Base-by-base conservation (phyloP, 2,329 filamentous ascomycete genomes). In the Penicillium sp. region DNA sequence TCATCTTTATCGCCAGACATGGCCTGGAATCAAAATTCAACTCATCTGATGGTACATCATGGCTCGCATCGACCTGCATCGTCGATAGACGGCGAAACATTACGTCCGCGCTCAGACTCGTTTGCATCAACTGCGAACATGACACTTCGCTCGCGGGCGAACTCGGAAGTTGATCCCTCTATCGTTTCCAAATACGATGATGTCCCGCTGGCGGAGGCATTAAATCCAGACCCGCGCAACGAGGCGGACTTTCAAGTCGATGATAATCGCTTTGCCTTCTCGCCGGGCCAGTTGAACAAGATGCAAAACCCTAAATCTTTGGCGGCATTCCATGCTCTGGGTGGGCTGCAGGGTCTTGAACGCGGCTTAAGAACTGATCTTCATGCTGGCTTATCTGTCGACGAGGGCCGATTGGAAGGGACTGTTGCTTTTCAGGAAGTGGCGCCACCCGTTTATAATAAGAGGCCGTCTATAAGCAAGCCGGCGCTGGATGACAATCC, bases 231-330 rank as follows among this genome's bases (percentile, higher is more conserved):
- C 66, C 80, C 84, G 34, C 88, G 89, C 6, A 88, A 85, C 47
- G 88, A 92, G 68, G 79, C 75, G 16, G 89, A 93, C 57, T 96
- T 95, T 63, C 64, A 83, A 13, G 85, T 93, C 10, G 80, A 86
- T 6, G 79, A 90, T 68, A 95, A 94, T 68, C 87, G 87, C 0
- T 96, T 96, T 65, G 91, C 90, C 15, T 96, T 90, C 68, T 84
- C 85, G 2, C 72, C 71, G 0, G 91, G 92, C 13, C 86, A 95
- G 66, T 79, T 96, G 57, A 87, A 85, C 64, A 96, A 95, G 72
- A 82, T 96, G 75, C 84, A 93, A 56, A 94, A 95, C 67, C 92
- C 92, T 3, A 96, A 96, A 76, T 95, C 85, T 56, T 74, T 95
- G 52, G 79, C 86, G 12, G 91, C 91, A 0, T 95, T 93, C 62